Base-by-base conservation (phyloP, 768 basidiomycete genomes). In the Melanogaster broomeanus region DNA sequence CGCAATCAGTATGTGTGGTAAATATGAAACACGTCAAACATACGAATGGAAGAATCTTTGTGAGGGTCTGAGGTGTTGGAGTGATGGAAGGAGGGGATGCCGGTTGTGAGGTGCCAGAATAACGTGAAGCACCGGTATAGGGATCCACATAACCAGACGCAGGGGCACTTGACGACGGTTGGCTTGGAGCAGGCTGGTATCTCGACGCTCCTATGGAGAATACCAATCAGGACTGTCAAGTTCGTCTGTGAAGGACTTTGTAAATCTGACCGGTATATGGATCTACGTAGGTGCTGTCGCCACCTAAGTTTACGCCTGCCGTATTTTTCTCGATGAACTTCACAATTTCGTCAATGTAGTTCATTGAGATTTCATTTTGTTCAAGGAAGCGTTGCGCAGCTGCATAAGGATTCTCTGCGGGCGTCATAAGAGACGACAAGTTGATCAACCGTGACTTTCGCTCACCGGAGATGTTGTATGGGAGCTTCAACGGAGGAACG, bases 261-360 rank as follows among this genome's bases (percentile, higher is more conserved):
- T 8, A 15, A 34, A 28, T 42, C 67, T 54, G 65, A 80, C 95
- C 96, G 54, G 96, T 98, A 69, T 81, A 98, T 6, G 96, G 96
- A 65, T 98, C 96, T 19, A 85, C 81, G 63, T 79, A 92, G 42
- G 84, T 79, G 39, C 67, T 73, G n/a, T 75, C 72, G 3, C 74
- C 64, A 35, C 87, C 87, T 10, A 98, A 71, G 47, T 77, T 85
- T 19, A 91, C 84, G 1, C 90, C 91, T 4, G 78, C 73, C 0
- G 94, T 90, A 57, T 94, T 97, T 70, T 89, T 89, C 70, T 97
- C 90, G 47, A 99, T 98, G 70, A 98, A 98, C 48, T 78, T 76
- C 25, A 90, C 95, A 13, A 99, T 88, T 68, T 98, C 81, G 59
- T 98, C 95, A 22, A 93, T 72, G 64, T 98, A 94, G 5, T 75